phyloP scores from a whole-genome alignment of 164 flowering plant species.

The Echeveria elegans region DNA sequence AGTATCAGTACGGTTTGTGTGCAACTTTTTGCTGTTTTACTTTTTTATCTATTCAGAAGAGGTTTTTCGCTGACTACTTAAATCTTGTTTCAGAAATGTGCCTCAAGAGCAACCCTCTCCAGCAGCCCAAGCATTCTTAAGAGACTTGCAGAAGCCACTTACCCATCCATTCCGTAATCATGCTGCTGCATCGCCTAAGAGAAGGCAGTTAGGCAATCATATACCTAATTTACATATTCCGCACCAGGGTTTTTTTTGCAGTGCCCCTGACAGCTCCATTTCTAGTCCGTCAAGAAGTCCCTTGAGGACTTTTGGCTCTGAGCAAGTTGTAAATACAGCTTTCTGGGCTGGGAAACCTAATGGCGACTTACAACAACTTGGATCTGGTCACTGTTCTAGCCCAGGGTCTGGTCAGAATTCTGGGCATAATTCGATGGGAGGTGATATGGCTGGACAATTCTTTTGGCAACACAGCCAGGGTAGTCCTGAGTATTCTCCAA shows the following conservation, averaged over 20 bases:
- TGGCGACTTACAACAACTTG: slow-evolving; percentile 50
- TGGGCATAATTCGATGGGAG: slow-evolving; percentile 39
- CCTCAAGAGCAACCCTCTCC: background rate
- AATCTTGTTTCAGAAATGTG: background rate
- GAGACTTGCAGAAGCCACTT: slow-evolving; percentile 33
- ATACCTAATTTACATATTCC: slow-evolving; percentile 61
- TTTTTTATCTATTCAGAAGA: background rate
- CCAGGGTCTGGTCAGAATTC: slow-evolving; percentile 93
- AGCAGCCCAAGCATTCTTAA: background rate
- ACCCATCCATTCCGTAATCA: slow-evolving; percentile 27
- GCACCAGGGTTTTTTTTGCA: slow-evolving; percentile 41
- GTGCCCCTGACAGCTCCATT: slow-evolving; percentile 92
- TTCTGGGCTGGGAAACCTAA: slow-evolving; percentile 56
- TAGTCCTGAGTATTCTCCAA: slow-evolving; percentile 53
- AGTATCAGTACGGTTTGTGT: background rate
- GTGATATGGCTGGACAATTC: slow-evolving; percentile 55
- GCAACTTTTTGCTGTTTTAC: background rate
- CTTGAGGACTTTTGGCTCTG: slow-evolving; percentile 49
- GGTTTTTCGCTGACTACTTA: background rate
- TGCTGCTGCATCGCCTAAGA: slow-evolving; percentile 41
- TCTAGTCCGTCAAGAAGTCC: slow-evolving; percentile 97
- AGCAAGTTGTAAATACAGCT: slow-evolving; percentile 44
- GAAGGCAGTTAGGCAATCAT: slow-evolving; percentile 33
- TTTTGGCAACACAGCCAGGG: slow-evolving; percentile 61
- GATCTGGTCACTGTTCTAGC: slow-evolving; percentile 90